phyloP scores from a whole-genome alignment of 169 alveolate species.

The Plasmodium reichenowi region DNA sequence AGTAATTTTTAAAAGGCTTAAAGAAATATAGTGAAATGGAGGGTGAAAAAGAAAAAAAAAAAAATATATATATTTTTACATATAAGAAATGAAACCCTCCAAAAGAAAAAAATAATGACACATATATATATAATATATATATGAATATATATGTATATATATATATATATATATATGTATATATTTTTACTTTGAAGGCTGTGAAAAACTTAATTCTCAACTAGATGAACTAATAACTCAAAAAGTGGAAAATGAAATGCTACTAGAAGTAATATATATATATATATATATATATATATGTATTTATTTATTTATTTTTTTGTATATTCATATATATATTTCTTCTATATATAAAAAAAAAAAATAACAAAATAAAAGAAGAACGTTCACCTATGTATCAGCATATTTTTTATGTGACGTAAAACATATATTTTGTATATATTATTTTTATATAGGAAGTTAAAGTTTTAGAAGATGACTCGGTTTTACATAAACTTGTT shows the following conservation, averaged over 20 bases:
- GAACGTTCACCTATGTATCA: no score
- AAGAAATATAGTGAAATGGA: not conserved
- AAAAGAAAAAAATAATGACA: not conserved
- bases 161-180: not conserved
- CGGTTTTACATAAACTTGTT: conserved; percentile 49
- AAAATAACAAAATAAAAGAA: no score
- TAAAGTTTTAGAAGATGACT: conserved; percentile 42
- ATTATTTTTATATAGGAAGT: conserved; percentile 27
- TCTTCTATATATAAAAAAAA: not conserved
- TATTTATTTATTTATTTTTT: not conserved
- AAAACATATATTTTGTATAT: no score
- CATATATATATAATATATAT: not conserved
- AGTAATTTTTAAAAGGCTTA: conserved; percentile 7
- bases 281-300: not conserved
- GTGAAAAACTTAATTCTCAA: conserved; percentile 63
- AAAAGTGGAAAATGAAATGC: conserved; percentile 73
- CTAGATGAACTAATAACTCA: conserved; percentile 65
- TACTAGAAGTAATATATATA: conserved; percentile 33
- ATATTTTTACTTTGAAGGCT: conserved; percentile 25
- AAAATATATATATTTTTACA: not conserved
- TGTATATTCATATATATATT: not conserved
- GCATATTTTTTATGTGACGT: no score
- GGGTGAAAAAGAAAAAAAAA: not conserved
- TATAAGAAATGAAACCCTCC: no score
- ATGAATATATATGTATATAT: not conserved